Evolutionary conservation across 371 early-diverging fungal species (phyloP), one percentile per base, ranked within the genome.

Genomic region (Neoconidiobolus thromboides): DNA sequence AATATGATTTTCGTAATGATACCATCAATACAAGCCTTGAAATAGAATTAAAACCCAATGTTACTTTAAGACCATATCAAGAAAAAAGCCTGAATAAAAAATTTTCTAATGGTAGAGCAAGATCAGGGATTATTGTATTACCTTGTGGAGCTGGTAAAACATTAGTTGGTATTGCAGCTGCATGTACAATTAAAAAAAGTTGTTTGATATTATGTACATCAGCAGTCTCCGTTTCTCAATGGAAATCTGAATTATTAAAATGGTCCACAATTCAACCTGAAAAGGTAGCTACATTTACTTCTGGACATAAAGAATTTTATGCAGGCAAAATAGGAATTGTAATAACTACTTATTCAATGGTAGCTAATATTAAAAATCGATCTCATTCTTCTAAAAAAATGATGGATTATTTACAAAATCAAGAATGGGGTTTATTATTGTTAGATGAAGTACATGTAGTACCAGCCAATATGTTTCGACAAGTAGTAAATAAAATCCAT

Each of bases 91-190:
- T 99, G 50, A 92, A 88, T 69, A 99, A 99, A 70, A 98, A 99
- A 99, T 99, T 99, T 87, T 96, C 99, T 60, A 98, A 96, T 65
- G 89, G 82, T 69, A 80, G 99, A 59, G 99, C 98, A 12, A 72
- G 99, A 50, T 91, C 92, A 26, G 99, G 99, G n/a, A 97, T 99
- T 64, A 98, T 99, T 69, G 99, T 99, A 60, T 73, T 99, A 60
- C 99, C 99, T 0, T 98, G 98, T 68, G 99, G 99, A 50, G 94
- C 96, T 10, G 99, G 99, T 51, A 99, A 99, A 71, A 99, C 99
- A 1, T 76, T 99, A 44, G 99, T 99, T 0, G 99, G 99, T 2
- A 96, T 99, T 56, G 98, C 99, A 4, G 99, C 99, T 0, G 93
- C 98, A 0, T 96, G 93, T 69, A 99, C 99, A 0, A 88, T 99